These are phyloP conservation scores for Excoecaria cochinchinensis DNA, from an alignment of 345 rosid genomes.

Conservation along the genomic window DNA sequence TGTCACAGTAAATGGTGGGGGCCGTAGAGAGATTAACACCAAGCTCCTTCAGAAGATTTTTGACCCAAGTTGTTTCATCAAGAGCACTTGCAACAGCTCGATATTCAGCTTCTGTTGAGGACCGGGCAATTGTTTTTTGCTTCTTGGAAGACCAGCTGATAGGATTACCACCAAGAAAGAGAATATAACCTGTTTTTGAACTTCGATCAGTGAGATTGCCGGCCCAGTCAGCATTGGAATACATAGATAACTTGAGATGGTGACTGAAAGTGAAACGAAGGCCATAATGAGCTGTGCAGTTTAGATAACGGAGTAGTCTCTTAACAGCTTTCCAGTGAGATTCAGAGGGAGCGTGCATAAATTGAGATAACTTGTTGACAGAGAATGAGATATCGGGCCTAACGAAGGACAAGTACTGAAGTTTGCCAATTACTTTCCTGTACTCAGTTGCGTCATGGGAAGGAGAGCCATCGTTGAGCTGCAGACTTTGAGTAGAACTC, in stretches of 20 bases:
- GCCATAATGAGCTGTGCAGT: too few species aligned
- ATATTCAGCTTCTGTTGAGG: background rate
- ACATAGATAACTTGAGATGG: background rate
- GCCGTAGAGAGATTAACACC: background rate
- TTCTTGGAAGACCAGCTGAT: too few species aligned
- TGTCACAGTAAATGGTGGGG: background rate
- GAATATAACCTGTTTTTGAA: background rate
- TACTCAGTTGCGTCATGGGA: background rate
- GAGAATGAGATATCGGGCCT: background rate
- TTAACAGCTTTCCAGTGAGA: background rate
- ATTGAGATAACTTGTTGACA: background rate
- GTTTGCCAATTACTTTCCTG: background rate
- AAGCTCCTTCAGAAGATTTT: background rate
- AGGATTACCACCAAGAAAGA: background rate
- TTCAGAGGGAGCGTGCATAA: background rate
- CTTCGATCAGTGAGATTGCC: background rate
- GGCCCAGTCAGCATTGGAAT: background rate
- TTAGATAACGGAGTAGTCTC: background rate
- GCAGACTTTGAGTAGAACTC: background rate
- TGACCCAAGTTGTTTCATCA: slow-evolving; percentile 3
- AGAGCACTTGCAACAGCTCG: background rate
- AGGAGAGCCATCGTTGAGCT: background rate
- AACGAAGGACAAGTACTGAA: background rate
- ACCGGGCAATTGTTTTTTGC: background rate
- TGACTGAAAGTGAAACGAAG: too few species aligned